phyloP scores from a whole-genome alignment of 345 rosid species.

The Clausena lansium region DNA sequence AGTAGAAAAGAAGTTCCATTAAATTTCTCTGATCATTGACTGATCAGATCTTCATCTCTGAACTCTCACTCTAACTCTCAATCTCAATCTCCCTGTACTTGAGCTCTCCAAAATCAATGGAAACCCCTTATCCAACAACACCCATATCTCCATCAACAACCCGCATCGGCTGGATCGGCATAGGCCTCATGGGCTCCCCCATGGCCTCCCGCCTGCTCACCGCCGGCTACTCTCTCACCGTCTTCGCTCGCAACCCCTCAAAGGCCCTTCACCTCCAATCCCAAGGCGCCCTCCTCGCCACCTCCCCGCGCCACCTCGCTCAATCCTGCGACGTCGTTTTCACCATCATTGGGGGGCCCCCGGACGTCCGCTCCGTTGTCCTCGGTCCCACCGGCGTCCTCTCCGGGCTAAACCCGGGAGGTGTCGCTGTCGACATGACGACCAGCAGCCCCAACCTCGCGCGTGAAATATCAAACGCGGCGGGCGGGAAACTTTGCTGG shows the following conservation, averaged over 20 bases:
- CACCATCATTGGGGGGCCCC: conserved; percentile 79
- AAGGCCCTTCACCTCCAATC: conserved; percentile 54
- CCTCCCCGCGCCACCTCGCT: conserved; percentile 49
- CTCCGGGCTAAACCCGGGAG: conserved; percentile 54
- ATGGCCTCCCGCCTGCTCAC: conserved; percentile 80
- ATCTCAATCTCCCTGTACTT: too few species aligned
- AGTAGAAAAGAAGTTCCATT: neutral
- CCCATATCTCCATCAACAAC: conserved; percentile 49
- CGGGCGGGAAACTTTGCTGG: conserved; percentile 51
- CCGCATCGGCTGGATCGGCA: conserved; percentile 81
- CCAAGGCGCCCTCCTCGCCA: conserved; percentile 54
- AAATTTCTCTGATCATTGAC: neutral
- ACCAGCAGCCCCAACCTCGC: conserved; percentile 66
- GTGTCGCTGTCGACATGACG: conserved; percentile 67
- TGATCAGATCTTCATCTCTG: neutral
- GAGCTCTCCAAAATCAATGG: conserved; percentile 33
- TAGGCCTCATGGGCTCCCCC: conserved; percentile 84
- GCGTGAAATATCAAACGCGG: conserved; percentile 50
- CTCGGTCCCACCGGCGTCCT: conserved; percentile 50
- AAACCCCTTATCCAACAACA: conserved; percentile 49
- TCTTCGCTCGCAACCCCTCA: conserved; percentile 66
- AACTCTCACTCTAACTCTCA: too few species aligned
- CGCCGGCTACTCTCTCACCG: conserved; percentile 58
- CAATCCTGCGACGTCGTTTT: conserved; percentile 54
- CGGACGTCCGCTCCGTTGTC: conserved; percentile 66